Conservation (phyloP, 306 rosid genomes). For the Prunus fruticosa region DNA sequence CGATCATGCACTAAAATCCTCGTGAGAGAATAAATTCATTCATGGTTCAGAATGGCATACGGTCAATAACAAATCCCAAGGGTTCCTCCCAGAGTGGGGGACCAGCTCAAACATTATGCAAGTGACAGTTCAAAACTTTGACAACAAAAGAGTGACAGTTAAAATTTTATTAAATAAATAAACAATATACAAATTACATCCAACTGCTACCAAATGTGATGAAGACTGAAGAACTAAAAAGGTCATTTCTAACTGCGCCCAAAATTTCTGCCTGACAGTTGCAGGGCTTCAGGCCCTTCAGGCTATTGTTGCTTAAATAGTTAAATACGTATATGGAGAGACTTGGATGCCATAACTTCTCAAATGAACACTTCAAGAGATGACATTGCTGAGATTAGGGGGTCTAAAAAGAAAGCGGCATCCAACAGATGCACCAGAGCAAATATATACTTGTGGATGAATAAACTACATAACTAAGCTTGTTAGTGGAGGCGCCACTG, state of each 20-base stretch:
- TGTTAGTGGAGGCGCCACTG: constrained; percentile 67
- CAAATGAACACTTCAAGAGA: background rate
- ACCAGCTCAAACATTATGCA: background rate
- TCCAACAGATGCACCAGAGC: constrained; percentile 39
- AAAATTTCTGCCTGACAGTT: constrained; percentile 38
- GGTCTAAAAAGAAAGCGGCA: constrained; percentile 23
- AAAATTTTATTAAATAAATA: background rate
- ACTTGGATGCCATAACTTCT: constrained; percentile 33
- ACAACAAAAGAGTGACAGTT: background rate
- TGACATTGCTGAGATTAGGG: background rate
- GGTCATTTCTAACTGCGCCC: constrained; percentile 23
- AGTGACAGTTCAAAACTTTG: background rate
- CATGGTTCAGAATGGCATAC: too few relatives aligned
- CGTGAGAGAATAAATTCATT: too few relatives aligned
- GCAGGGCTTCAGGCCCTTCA: constrained; percentile 37
- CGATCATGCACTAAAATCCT: too few relatives aligned
- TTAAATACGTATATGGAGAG: constrained; percentile 19
- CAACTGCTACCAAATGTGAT: constrained; percentile 5
- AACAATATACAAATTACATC: background rate
- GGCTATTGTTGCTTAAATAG: constrained; percentile 19
- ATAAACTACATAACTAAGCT: constrained; percentile 67
- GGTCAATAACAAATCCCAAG: too few relatives aligned
- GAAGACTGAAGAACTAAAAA: constrained; percentile 4
- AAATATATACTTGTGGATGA: constrained; percentile 10
- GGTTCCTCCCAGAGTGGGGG: background rate